Percentiles rank a stretch among this genome's conserved stretches.
These are phyloP conservation scores for Hypholoma sublateritium DNA, from an alignment of 768 basidiomycete genomes.

Conservation along the genomic window DNA sequence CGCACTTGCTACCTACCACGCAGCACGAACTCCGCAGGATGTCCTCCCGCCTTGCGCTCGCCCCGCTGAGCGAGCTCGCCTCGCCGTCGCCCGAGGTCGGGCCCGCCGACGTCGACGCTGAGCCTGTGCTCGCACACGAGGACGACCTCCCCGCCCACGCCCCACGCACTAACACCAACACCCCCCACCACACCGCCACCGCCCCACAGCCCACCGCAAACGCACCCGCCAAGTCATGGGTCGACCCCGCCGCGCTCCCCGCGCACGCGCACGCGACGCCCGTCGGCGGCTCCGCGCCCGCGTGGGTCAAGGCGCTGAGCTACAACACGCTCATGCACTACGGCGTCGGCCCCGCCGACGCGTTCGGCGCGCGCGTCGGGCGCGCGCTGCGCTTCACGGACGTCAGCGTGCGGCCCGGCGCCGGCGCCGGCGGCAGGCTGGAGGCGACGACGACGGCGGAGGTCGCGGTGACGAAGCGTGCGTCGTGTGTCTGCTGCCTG, in stretches of 20 bases:
- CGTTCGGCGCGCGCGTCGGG: constrained; percentile 58
- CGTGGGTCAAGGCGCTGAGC: constrained; percentile 63
- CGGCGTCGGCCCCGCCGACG: constrained; percentile 69
- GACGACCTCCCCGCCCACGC: no score
- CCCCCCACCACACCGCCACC: no score
- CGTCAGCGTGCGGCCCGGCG: constrained; percentile 40
- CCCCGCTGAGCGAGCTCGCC: no score
- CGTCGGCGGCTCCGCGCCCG: constrained; percentile 63
- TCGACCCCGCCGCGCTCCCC: constrained; percentile 63
- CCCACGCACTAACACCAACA: no score
- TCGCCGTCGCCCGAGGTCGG: no score
- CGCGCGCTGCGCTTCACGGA: constrained; percentile 59
- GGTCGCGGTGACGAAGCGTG: constrained; percentile 61
- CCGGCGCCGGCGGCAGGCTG: constrained; percentile 45
- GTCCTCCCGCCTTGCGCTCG: no score
- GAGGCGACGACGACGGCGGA: constrained; percentile 67
- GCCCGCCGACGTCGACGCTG: no score
- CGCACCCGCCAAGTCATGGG: constrained; percentile 36
- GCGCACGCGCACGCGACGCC: constrained; percentile 53
- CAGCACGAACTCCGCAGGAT: no score
- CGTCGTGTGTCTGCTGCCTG: constrained; percentile 18
- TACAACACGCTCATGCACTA: constrained; percentile 69
- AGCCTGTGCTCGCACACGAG: no score
- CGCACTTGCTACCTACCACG: no score
- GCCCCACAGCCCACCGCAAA: no score